Evolutionary conservation across 306 rosid genomes (phyloP).

Genomic region (Ziziphus jujuba): DNA sequence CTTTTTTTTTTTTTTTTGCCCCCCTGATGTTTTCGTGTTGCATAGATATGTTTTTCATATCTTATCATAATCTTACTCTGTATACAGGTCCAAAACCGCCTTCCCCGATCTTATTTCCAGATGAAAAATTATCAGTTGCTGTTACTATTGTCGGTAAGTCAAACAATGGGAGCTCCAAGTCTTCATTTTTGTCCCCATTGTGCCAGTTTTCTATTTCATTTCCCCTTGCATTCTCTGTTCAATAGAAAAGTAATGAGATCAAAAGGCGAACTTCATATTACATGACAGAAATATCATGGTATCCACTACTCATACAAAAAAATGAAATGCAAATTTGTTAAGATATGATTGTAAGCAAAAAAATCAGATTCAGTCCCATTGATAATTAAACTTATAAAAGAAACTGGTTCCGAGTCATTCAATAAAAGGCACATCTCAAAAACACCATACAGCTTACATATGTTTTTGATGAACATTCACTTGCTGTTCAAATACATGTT

Average conservation of each 20-base stretch:
- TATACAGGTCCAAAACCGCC: constrained; percentile 72
- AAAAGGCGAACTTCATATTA: neutral
- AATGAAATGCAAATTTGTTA: neutral
- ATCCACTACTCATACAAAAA: no score
- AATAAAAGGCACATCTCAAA: no score
- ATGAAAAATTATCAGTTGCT: constrained; percentile 51
- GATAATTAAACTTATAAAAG: no score
- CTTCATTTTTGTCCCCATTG: constrained; percentile 21
- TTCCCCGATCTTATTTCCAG: constrained; percentile 44
- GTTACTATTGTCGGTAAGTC: constrained; percentile 28
- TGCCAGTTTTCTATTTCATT: neutral
- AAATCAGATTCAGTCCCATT: no score
- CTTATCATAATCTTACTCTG: constrained; percentile 26
- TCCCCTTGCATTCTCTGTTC: neutral
- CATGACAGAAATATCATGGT: no score
- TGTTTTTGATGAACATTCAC: no score
- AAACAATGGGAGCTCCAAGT: constrained; percentile 45
- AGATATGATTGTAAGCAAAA: neutral
- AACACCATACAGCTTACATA: no score
- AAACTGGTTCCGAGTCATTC: no score
- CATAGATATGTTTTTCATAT: neutral
- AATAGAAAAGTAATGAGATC: neutral
- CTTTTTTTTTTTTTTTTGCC: no score
- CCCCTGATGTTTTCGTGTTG: no score
- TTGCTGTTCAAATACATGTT: no score